phyloP scores from a whole-genome alignment of 1,284 basidiomycete genomes.

The Ganoderma lingzhi region DNA sequence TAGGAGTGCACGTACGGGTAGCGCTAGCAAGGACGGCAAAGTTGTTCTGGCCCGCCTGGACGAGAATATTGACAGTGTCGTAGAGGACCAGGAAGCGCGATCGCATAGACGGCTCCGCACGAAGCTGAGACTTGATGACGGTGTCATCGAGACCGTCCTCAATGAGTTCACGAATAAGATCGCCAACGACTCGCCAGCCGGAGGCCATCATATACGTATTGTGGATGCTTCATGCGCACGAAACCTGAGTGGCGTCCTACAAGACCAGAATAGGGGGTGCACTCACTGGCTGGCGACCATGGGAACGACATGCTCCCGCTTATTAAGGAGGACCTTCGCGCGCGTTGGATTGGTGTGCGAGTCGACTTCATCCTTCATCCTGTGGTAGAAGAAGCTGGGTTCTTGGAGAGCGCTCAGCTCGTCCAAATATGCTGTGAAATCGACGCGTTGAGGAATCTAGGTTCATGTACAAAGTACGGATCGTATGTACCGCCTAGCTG shows the following conservation, averaged over 20 bases:
- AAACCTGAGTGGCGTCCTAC: constrained; percentile 4
- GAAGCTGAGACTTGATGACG: constrained; percentile 59
- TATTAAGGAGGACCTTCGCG: constrained; percentile 6
- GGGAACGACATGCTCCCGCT: constrained; percentile 52
- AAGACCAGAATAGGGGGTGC: neutral
- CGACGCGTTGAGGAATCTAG: neutral
- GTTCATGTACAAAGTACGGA: neutral
- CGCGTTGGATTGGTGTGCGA: constrained; percentile 42
- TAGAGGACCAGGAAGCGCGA: constrained; percentile 68
- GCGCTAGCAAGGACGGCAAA: constrained; percentile 72
- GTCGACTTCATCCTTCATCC: constrained; percentile 61
- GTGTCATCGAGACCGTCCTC: constrained; percentile 60
- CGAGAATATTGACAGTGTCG: constrained; percentile 65
- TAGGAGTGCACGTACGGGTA: constrained; percentile 55
- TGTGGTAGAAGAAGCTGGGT: constrained; percentile 60
- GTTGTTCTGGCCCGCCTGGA: constrained; percentile 64
- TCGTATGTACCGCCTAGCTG: constrained; percentile 65
- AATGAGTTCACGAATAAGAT: constrained; percentile 60
- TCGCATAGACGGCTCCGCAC: constrained; percentile 56
- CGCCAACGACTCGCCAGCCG: constrained; percentile 73
- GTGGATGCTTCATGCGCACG: constrained; percentile 60
- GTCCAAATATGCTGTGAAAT: constrained; percentile 63
- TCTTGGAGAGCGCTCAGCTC: constrained; percentile 72
- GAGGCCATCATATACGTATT: constrained; percentile 81
- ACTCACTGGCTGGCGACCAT: constrained; percentile 66